phyloP scores from a whole-genome alignment of 1,284 basidiomycete genomes.

The Ustilago cynodontis region DNA sequence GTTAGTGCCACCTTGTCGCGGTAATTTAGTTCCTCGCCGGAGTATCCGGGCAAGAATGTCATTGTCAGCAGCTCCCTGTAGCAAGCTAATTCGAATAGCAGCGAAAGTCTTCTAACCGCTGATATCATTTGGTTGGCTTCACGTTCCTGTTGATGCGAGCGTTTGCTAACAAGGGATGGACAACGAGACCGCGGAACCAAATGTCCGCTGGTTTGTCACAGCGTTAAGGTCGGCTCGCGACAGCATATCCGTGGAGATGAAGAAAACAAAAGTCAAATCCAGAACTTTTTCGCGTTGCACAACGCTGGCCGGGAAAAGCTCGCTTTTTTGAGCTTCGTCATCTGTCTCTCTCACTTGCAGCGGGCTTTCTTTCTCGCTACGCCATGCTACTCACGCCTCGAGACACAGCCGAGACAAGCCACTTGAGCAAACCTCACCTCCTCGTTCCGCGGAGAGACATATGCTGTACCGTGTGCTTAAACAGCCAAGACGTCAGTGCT shows the following conservation, averaged over 20 bases:
- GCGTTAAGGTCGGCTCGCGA: not conserved
- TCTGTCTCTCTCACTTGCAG: not conserved
- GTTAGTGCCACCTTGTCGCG: not conserved
- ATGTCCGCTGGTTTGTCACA: not conserved
- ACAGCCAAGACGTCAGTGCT: not conserved
- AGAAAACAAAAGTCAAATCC: not conserved
- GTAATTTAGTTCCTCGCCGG: constrained; percentile 3
- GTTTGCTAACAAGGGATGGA: not conserved
- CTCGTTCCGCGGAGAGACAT: constrained; percentile 2
- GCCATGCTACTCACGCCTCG: constrained; percentile 1
- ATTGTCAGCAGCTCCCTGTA: not conserved
- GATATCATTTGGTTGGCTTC: not conserved
- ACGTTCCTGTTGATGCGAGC: not conserved
- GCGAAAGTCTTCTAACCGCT: not conserved
- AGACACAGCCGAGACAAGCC: constrained; percentile 19
- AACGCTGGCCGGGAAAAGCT: too few relatives aligned
- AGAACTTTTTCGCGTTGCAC: not conserved
- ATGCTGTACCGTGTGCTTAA: not conserved
- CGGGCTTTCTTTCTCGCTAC: not conserved
- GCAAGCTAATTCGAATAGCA: too few relatives aligned
- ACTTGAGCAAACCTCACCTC: not conserved
- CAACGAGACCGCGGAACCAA: not conserved
- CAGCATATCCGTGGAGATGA: constrained; percentile 18
- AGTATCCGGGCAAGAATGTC: too few relatives aligned
- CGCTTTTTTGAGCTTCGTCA: not conserved